A percentile compares a stretch with the other conserved stretches of the same genome.
phyloP scores from a whole-genome alignment of 2,329 filamentous ascomycete species.

The Colletotrichum karsti region DNA sequence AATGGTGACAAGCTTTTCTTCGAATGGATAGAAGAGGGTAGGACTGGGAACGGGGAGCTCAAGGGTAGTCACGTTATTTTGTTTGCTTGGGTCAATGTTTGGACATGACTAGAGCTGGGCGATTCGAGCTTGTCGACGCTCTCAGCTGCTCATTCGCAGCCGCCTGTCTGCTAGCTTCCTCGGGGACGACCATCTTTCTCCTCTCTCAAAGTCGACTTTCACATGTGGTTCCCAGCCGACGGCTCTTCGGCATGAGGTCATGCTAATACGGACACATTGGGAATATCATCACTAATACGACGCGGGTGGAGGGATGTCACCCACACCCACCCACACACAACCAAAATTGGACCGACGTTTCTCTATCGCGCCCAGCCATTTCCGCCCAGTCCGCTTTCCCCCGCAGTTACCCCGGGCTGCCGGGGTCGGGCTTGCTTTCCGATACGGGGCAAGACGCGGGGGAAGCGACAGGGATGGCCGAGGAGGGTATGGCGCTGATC shows the following conservation, averaged over 20 bases:
- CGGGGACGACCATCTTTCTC: neutral
- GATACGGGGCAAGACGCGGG: slow-evolving; percentile 26
- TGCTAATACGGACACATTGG: neutral
- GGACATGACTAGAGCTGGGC: neutral
- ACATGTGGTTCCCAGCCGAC: slow-evolving; percentile 8
- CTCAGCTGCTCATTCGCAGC: neutral
- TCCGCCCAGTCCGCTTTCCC: neutral
- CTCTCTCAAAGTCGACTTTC: neutral
- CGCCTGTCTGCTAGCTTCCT: neutral
- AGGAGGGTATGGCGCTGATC: slow-evolving; percentile 6
- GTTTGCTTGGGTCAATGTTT: neutral
- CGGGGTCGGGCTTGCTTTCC: slow-evolving; percentile 18
- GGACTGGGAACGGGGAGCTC: slow-evolving; percentile 5
- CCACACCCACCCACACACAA: slow-evolving; percentile 6
- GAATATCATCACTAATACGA: slow-evolving; percentile 20
- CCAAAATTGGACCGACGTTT: neutral
- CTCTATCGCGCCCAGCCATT: neutral
- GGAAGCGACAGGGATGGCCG: slow-evolving; percentile 14
- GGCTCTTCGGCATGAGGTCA: slow-evolving; percentile 22
- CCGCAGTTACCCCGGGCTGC: slow-evolving; percentile 11
- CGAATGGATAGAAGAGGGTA: slow-evolving; percentile 1
- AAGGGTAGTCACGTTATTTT: neutral
- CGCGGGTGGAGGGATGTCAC: slow-evolving; percentile 12
- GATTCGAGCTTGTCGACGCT: neutral
- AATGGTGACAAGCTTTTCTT: slow-evolving; percentile 3